Base-by-base conservation (phyloP, 768 basidiomycete species). In the Paxillus involutus region DNA sequence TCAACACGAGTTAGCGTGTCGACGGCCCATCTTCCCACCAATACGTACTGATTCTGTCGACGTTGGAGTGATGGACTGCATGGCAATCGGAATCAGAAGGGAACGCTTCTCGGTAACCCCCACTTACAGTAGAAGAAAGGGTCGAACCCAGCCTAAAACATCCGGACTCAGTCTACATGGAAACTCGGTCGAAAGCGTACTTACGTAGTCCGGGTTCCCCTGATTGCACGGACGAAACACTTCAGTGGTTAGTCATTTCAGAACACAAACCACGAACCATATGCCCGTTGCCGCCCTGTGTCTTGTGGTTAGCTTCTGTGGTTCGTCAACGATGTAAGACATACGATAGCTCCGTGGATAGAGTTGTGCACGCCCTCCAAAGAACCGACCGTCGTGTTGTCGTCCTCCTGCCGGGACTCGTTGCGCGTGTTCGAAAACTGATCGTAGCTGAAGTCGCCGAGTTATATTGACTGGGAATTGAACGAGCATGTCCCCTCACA, bases 371-470 rank as follows among this genome's bases (percentile, higher is more conserved):
- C 53, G 2, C 45, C 47, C 42, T 69, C 67, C 19, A 70, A 44
- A 29, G 66, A 63, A 3, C 59, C 65, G 0, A 24, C 40, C 44
- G 52, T 56, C 33, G 30, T 26, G 12, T 53, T 53, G 33, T 56
- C 58, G 6, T 35, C 53, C 0, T 55, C 52, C 24, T 59, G 49
- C 5, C 56, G 55, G 14, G 68, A 67, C 24, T 63, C 53, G 12
- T 59, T 54, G 7, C 24, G 50, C 4, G 57, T 56, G 55, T 68
- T 68, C n/a, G 67, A 69, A 33, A 68, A 70, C 12, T 65, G 60
- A 17, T 69, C 66, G 44, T 67, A 68, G 26, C 67, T 68, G 21
- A 17, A 44, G 19, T 14, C 13, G 41, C 52, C 2, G 11, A 10
- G 44, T 53, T 19, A 61, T 21, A 24, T 33, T 6, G 29, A 19